Evolutionary conservation across 2,329 filamentous ascomycete species (phyloP), one percentile per base, ranked within the genome.

Genomic region (Trichophyton benhamiae): DNA sequence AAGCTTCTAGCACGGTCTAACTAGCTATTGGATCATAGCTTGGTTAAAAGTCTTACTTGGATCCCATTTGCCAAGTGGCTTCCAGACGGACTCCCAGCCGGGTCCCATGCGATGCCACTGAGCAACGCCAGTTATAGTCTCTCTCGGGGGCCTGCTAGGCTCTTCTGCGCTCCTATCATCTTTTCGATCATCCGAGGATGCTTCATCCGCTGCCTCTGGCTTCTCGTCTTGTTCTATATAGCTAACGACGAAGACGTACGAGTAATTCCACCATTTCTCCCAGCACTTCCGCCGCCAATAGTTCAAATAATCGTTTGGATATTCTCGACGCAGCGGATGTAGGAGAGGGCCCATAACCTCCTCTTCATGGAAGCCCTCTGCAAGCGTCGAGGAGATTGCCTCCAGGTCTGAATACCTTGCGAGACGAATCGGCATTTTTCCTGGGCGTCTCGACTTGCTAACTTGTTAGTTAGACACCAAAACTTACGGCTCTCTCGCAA

Each of bases 81-180:
- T 57, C 49, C 61, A 62, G n/a, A 60, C 41, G 42, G 48, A 48
- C 38, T 62, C 61, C 61, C 61, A 62, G 20, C 61, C 61, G 1
- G 46, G 33, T 2, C 61, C 61, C 30, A 25, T 17, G 38, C 61
- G 61, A 17, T 58, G 38, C 61, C 61, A 62, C 53, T 60, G 41
- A 11, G 61, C 61, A 9, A 41, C 61, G 3, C 61, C 61, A 1
- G 61, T 62, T n/a, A 62, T 17, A n/a, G 60, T 17, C 58, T 60
- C 61, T 53, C 17, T 20, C 11, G 15, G 3, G 17, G 42, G 11
- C 42, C 20, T 46, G 42, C 15, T n/a, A 20, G 6, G 42, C 15
- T 46, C 17, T 46, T 20, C 44, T 25, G 20, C 3, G 41, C 11
- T 20, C 11, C 22, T 48, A n/a, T 11, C 44, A 48, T 48, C n/a